These are phyloP conservation scores for Sequoia sempervirens DNA, from an alignment of 75 land plant genomes.

Conservation along the genomic window DNA sequence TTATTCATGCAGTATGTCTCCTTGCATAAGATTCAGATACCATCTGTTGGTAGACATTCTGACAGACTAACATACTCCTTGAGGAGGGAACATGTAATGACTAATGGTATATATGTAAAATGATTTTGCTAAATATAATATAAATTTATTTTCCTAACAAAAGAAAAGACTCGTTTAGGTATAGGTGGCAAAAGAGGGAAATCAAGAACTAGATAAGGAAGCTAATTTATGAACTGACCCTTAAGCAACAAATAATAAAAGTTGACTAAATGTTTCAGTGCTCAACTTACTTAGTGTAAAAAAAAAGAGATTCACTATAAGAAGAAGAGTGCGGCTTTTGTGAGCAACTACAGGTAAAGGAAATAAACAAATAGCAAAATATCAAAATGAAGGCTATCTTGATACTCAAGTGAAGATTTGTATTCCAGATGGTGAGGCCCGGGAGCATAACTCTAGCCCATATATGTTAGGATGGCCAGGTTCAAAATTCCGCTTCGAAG, in stretches of 20 bases:
- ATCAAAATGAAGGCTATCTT: neutral
- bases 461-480: neutral
- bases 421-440: neutral
- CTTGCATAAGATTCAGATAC: neutral
- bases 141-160: neutral
- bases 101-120: neutral
- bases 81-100: neutral
- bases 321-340: neutral
- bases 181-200: too few relatives aligned
- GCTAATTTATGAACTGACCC: too few relatives aligned
- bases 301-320: too few relatives aligned
- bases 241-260: neutral
- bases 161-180: neutral
- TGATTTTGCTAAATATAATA: neutral
- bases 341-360: neutral
- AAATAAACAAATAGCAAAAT: neutral
- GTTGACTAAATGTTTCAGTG: neutral
- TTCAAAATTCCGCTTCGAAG: neutral
- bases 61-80: neutral
- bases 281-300: neutral
- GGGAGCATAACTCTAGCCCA: too few relatives aligned
- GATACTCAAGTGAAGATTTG: neutral
- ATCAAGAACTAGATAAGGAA: too few relatives aligned
- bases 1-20: neutral
- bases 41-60: neutral